Evolutionary conservation across 202 grass and related monocot genomes (phyloP).

Genomic region (Zoysia matrella): DNA sequence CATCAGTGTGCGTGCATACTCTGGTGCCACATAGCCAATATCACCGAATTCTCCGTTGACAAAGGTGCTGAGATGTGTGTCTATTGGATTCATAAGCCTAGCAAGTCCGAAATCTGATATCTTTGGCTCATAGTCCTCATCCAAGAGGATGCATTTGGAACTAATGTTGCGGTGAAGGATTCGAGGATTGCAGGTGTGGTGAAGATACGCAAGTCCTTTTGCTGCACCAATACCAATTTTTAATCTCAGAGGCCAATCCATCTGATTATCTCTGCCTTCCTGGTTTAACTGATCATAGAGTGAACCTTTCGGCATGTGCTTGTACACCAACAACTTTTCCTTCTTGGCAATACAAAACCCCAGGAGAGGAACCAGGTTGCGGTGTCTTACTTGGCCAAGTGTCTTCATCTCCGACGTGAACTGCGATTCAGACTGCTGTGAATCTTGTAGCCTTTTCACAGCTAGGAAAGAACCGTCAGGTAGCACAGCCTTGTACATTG

Average conservation of each 20-base stretch:
- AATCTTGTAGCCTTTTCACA: slow-evolving; percentile 87
- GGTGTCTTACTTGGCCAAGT: slow-evolving; percentile 35
- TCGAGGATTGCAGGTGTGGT: slow-evolving; percentile 88
- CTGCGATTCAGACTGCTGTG: slow-evolving; percentile 83
- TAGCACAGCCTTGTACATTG: no score
- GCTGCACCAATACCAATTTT: slow-evolving; percentile 86
- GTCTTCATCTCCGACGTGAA: slow-evolving; percentile 47
- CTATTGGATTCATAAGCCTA: slow-evolving; percentile 87
- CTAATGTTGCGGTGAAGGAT: slow-evolving; percentile 93
- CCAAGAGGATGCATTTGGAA: slow-evolving; percentile 89
- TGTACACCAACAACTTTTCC: slow-evolving; percentile 87
- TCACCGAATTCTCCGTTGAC: slow-evolving; percentile 90
- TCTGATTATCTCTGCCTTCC: slow-evolving; percentile 27
- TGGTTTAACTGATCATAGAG: slow-evolving; percentile 71
- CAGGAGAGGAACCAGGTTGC: slow-evolving; percentile 83
- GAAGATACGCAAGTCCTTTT: slow-evolving; percentile 84
- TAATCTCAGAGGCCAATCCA: slow-evolving; percentile 75
- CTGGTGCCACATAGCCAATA: slow-evolving; percentile 35
- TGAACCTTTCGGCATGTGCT: slow-evolving; percentile 77
- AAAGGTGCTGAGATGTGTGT: slow-evolving; percentile 49
- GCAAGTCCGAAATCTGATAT: slow-evolving; percentile 92
- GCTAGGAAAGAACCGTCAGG: slow-evolving; percentile 64
- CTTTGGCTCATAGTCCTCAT: slow-evolving; percentile 73
- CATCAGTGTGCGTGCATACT: no score
- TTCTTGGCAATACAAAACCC: slow-evolving; percentile 87